These are phyloP conservation scores for Calonectria montana DNA, from an alignment of 2,329 filamentous ascomycete genomes.

Conservation along the genomic window DNA sequence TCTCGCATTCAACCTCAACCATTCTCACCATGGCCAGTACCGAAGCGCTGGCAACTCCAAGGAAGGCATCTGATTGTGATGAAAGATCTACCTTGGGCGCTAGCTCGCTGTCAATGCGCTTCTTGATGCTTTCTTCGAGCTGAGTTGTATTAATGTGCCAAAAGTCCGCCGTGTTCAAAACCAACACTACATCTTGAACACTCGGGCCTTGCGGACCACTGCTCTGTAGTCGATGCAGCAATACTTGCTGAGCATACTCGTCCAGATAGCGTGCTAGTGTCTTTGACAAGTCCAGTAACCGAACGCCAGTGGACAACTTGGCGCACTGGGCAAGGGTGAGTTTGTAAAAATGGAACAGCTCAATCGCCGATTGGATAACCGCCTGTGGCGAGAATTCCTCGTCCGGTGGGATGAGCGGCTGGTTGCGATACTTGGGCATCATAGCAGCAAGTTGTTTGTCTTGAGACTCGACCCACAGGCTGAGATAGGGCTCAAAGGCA, in stretches of 20 bases:
- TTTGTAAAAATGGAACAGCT: constrained; percentile 97
- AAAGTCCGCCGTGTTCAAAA: constrained; percentile 97
- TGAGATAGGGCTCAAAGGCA: constrained; percentile 96
- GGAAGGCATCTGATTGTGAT: constrained; percentile 92
- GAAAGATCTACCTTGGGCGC: constrained; percentile 85
- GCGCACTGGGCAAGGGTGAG: constrained; percentile 93
- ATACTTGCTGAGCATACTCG: constrained; percentile 92
- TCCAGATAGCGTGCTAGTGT: constrained; percentile 94
- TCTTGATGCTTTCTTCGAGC: constrained; percentile 93
- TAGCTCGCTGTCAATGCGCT: constrained; percentile 85
- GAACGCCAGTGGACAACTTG: constrained; percentile 91
- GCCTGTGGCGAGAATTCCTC: constrained; percentile 93
- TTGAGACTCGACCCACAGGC: constrained; percentile 96
- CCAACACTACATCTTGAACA: constrained; percentile 83
- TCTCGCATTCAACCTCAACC: constrained; percentile 85
- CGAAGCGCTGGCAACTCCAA: constrained; percentile 91
- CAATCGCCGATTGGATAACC: constrained; percentile 93
- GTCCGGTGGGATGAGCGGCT: constrained; percentile 82
- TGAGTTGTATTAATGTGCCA: constrained; percentile 95
- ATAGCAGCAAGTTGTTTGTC: constrained; percentile 86
- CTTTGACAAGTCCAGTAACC: constrained; percentile 84
- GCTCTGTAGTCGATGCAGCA: constrained; percentile 75
- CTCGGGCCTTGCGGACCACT: constrained; percentile 65
- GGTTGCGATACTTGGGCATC: constrained; percentile 87
- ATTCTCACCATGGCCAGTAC: constrained; percentile 86